Percentiles rank a stretch among this genome's conserved stretches.
phyloP scores from a whole-genome alignment of 306 rosid species.

The Crotalaria pallida region DNA sequence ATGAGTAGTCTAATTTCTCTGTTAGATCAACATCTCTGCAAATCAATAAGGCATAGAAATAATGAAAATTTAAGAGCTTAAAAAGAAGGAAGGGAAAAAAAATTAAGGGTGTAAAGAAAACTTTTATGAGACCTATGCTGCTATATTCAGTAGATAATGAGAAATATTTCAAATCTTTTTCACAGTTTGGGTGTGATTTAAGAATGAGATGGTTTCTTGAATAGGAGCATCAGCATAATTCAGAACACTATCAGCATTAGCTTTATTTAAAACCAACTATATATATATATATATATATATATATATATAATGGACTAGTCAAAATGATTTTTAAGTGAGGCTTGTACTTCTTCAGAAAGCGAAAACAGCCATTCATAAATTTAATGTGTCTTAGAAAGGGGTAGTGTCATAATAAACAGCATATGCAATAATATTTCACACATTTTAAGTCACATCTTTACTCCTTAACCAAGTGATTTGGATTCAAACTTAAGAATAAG shows the following conservation, averaged over 20 bases:
- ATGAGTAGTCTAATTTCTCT: constrained; percentile 77
- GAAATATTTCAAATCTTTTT: not conserved
- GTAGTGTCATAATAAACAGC: not conserved
- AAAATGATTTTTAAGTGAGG: not conserved
- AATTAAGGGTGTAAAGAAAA: not conserved
- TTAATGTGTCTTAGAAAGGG: not conserved
- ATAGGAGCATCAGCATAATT: not conserved
- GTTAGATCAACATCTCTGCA: constrained; percentile 75
- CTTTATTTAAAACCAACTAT: constrained; percentile 2
- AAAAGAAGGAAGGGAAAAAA: not conserved
- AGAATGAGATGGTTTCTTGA: not conserved
- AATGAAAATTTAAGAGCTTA: not conserved
- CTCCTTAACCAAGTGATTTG: not conserved
- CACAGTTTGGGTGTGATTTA: not conserved
- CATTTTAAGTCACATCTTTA: not conserved
- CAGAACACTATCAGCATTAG: not conserved
- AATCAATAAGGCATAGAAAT: not conserved
- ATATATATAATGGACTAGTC: not conserved
- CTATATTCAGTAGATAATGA: not conserved
- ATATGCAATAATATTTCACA: not conserved
- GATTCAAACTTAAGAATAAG: not conserved
- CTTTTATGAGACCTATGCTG: not conserved
- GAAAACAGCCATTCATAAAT: not conserved
- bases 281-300: too few species aligned
- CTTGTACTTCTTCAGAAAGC: not conserved